Evolutionary conservation across 805 yeast species (phyloP).

Genomic region (Spathaspora arborariae): DNA sequence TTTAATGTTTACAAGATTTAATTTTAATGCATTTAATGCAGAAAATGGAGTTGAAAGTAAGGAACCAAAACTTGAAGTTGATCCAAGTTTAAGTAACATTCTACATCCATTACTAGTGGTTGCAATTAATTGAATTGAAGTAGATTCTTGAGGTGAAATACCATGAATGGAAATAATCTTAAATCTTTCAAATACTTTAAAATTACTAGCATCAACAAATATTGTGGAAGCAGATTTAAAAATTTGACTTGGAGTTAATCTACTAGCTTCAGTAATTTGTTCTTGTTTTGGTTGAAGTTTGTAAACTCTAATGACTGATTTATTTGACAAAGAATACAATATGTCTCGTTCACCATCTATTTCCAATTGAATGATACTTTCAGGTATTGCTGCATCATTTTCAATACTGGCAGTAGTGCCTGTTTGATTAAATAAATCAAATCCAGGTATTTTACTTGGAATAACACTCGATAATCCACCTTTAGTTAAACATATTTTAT

Average conservation of each 20-base stretch:
- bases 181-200: slow-evolving; percentile 46
- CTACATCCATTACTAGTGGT: slow-evolving; percentile 83
- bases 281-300: slow-evolving; percentile 46
- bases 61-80: slow-evolving; percentile 16
- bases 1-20: slow-evolving; percentile 45
- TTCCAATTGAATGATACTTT: slow-evolving; percentile 57
- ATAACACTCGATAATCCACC: slow-evolving; percentile 44
- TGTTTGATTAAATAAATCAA: slow-evolving; percentile 22
- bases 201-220: slow-evolving; percentile 53
- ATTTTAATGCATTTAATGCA: slow-evolving; percentile 20
- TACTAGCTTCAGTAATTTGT: slow-evolving; percentile 31
- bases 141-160: slow-evolving; percentile 62
- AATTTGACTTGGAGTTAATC: slow-evolving; percentile 43
- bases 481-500: slow-evolving; percentile 77
- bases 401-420: slow-evolving; percentile 11
- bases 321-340: slow-evolving; percentile 77
- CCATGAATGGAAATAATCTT: slow-evolving; percentile 60
- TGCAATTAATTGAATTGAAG: slow-evolving; percentile 70
- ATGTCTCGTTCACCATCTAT: slow-evolving; percentile 76
- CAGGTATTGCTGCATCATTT: slow-evolving; percentile 34
- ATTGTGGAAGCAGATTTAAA: slow-evolving; percentile 47
- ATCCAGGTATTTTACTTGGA: slow-evolving; percentile 33
- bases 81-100: slow-evolving; percentile 54
- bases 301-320: slow-evolving; percentile 79
- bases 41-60: slow-evolving; percentile 17